A percentile compares a stretch with the other conserved stretches of the same genome.
These are phyloP conservation scores for Trametes pubescens DNA, from an alignment of 1,284 basidiomycete species.

Conservation along the genomic window DNA sequence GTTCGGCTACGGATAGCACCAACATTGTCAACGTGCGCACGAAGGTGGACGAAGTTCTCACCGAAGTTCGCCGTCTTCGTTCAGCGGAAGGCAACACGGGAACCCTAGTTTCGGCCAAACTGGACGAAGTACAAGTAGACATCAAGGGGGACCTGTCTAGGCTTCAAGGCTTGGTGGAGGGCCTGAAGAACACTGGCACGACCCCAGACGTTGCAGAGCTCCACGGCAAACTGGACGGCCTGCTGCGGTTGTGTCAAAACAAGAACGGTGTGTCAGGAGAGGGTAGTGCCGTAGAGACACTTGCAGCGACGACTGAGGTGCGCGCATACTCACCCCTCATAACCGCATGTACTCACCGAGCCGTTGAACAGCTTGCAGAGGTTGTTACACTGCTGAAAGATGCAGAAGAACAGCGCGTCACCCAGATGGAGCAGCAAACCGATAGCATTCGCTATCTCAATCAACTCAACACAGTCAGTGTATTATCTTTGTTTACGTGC, in stretches of 20 bases:
- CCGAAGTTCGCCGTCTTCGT: constrained; percentile 28
- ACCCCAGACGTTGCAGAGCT: constrained; percentile 25
- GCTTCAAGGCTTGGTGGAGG: constrained; percentile 29
- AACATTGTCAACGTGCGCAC: constrained; percentile 35
- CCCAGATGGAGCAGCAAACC: constrained; percentile 66
- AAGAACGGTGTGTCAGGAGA: not conserved
- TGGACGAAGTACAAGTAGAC: constrained; percentile 36
- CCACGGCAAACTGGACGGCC: constrained; percentile 38
- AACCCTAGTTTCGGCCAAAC: constrained; percentile 27
- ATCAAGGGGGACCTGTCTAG: constrained; percentile 33
- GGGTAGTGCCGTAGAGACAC: not conserved
- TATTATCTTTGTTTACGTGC: not conserved
- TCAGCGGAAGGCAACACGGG: not conserved
- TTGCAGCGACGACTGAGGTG: constrained; percentile 6
- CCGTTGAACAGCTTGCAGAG: constrained; percentile 48
- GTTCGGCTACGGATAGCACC: constrained; percentile 27
- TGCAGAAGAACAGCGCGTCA: constrained; percentile 54
- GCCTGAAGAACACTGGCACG: not conserved
- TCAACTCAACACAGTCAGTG: constrained; percentile 70
- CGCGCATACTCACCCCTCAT: too few species aligned
- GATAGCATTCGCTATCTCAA: constrained; percentile 79
- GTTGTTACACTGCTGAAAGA: constrained; percentile 55
- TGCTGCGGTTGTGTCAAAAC: constrained; percentile 32
- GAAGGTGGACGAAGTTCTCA: constrained; percentile 38
- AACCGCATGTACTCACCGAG: too few species aligned